These are phyloP conservation scores for Viola pubescens DNA, from an alignment of 441 rosid species.

Conservation along the genomic window DNA sequence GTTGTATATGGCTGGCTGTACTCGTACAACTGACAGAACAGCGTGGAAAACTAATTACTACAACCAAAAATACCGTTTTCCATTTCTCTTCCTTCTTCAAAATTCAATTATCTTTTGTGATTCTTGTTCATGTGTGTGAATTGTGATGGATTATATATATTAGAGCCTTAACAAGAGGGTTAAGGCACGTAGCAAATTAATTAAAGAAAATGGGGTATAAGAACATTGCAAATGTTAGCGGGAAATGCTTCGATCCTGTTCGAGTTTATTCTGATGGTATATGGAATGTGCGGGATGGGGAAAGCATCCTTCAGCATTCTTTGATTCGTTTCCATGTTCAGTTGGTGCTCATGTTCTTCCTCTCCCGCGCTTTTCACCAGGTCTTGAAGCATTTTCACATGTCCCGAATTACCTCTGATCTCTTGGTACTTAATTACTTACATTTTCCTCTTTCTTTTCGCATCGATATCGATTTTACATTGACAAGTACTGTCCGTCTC, in stretches of 20 bases:
- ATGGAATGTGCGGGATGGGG: conserved; percentile 13
- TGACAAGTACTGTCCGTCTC: not conserved
- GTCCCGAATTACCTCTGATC: conserved; percentile 29
- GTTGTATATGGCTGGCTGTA: no score
- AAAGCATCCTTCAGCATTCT: conserved; percentile 18
- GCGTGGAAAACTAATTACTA: no score
- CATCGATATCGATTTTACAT: not conserved
- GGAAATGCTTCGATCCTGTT: conserved; percentile 13
- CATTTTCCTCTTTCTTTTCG: not conserved
- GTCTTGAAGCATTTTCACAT: conserved; percentile 12
- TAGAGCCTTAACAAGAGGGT: no score
- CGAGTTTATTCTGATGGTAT: conserved; percentile 21
- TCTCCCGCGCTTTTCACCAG: conserved; percentile 16
- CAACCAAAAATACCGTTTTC: no score
- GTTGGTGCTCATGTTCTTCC: conserved; percentile 1
- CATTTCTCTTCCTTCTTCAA: no score
- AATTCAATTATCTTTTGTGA: no score
- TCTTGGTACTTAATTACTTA: conserved; percentile 33
- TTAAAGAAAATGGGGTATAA: no score
- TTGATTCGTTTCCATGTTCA: conserved; percentile 15
- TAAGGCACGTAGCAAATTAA: no score
- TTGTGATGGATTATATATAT: no score
- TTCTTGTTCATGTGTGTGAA: no score
- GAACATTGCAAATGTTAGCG: conserved; percentile 10
- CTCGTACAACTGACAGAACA: no score